Conservation (phyloP, 2,329 filamentous ascomycete species). For the Emericellopsis atlantica region DNA sequence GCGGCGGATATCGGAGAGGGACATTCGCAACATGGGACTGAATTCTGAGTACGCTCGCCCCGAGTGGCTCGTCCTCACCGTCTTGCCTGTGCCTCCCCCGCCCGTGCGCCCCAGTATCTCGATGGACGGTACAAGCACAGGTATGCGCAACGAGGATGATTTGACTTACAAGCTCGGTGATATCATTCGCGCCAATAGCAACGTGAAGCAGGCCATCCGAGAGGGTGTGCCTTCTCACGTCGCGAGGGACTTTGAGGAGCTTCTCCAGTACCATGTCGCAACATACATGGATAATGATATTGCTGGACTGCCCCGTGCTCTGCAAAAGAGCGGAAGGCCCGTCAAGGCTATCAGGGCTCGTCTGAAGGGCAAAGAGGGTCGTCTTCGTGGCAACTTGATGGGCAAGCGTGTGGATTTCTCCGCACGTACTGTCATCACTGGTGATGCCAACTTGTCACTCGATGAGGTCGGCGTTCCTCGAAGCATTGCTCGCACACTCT, state of each 20-base stretch:
- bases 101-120: constrained; percentile 95
- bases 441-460: constrained; percentile 89
- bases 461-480: constrained; percentile 95
- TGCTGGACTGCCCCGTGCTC: constrained; percentile 81
- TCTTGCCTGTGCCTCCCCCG: constrained; percentile 87
- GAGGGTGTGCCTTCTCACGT: constrained; percentile 91
- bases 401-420: constrained; percentile 99
- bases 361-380: constrained; percentile 97
- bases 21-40: constrained; percentile 77
- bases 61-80: constrained; percentile 96
- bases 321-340: constrained; percentile 93
- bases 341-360: constrained; percentile 95
- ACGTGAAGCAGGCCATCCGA: constrained; percentile 79
- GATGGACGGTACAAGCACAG: constrained; percentile 86
- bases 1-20: constrained; percentile 68
- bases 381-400: constrained; percentile 97
- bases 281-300: constrained; percentile 99
- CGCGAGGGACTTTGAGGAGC: constrained; percentile 75
- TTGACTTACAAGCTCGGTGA: constrained; percentile 98
- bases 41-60: constrained; percentile 92
- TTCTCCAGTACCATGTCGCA: constrained; percentile 95
- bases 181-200: constrained; percentile 94
- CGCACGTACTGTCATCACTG: constrained; percentile 97
- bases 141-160: constrained; percentile 93
- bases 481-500: constrained; percentile 84